These are phyloP conservation scores for Podospora fimiseda DNA, from an alignment of 495 filamentous ascomycete species.

Conservation along the genomic window DNA sequence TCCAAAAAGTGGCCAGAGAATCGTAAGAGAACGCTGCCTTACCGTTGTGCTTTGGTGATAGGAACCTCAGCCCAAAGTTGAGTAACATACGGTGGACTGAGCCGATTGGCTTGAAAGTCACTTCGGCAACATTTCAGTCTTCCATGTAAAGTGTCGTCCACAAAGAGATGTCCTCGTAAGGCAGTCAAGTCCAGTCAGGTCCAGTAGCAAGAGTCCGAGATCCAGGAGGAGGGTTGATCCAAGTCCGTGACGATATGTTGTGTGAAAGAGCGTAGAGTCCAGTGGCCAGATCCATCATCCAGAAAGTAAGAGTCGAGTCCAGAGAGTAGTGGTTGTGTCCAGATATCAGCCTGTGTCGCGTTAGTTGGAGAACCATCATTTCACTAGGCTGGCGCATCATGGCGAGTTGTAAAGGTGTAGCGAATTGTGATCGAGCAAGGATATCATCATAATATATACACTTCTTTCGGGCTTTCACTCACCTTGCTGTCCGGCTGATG, in stretches of 20 bases:
- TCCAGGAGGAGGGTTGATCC: not conserved
- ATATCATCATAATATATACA: conserved; percentile 41
- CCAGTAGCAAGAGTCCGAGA: not conserved
- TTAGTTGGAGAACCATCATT: conserved; percentile 20
- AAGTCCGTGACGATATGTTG: not conserved
- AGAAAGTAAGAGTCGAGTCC: not conserved
- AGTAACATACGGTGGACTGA: too few relatives aligned
- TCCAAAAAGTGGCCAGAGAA: too few relatives aligned
- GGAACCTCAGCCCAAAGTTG: too few relatives aligned
- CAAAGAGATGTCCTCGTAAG: too few relatives aligned
- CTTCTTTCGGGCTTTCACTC: conserved; percentile 33
- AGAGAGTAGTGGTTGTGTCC: not conserved
- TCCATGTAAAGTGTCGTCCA: too few relatives aligned
- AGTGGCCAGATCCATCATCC: not conserved
- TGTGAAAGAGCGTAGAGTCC: not conserved
- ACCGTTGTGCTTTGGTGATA: too few relatives aligned
- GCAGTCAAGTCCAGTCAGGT: too few relatives aligned
- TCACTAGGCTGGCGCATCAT: conserved; percentile 4
- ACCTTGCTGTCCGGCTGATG: conserved; percentile 44
- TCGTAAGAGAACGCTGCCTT: too few relatives aligned
- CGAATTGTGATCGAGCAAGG: conserved; percentile 21
- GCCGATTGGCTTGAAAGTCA: too few relatives aligned
- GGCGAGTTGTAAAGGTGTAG: conserved; percentile 17
- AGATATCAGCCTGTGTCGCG: conserved; percentile 14
- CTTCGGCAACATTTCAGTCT: too few relatives aligned